Evolutionary conservation across 768 basidiomycete genomes (phyloP), one percentile per base, ranked within the genome.

Genomic region (Sutorius australiensis): DNA sequence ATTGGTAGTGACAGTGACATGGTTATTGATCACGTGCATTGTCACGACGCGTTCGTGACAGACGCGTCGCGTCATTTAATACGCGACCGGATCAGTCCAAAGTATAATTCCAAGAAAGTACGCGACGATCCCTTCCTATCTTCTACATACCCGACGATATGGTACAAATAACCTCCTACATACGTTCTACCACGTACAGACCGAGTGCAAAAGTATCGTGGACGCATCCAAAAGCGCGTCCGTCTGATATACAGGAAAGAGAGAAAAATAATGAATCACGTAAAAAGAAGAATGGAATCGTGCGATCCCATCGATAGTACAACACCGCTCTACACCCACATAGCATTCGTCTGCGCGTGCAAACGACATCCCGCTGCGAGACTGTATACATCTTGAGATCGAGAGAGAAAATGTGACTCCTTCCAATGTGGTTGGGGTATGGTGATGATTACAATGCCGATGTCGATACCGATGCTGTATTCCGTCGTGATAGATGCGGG

Each of bases 1-100:
- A 10, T 59, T 59, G 65, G 64, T 65, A 14, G 57, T 64, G 64
- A 24, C 32, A 14, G 49, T 51, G 13, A 64, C 49, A 41, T 30
- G 43, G 52, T 50, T 30, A 53, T 55, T 3, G 16, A 21, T 56
- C 67, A 68, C 62, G 64, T 70, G 67, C 3, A 9, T 0, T 14
- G 68, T 70, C 68, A 70, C 66, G 44, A 5, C 67, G 66, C 56
- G 67, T 70, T 41, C 12, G 58, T 56, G 59, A 63, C 59, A 39
- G 54, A 38, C 66, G 66, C 66, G 66, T 57, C 59, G 53, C 57
- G 58, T 54, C 43, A 48, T 41, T 45, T 24, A 38, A 36, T n/a
- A 39, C 13, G 21, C 33, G 30, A 6, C 38, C 43, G 40, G 41
- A 56, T 37, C 59, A 46, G 27, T 21, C 33, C 28, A 46, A 12